Conservation (phyloP, 2,329 filamentous ascomycete genomes). For the Pseudopithomyces maydicus region DNA sequence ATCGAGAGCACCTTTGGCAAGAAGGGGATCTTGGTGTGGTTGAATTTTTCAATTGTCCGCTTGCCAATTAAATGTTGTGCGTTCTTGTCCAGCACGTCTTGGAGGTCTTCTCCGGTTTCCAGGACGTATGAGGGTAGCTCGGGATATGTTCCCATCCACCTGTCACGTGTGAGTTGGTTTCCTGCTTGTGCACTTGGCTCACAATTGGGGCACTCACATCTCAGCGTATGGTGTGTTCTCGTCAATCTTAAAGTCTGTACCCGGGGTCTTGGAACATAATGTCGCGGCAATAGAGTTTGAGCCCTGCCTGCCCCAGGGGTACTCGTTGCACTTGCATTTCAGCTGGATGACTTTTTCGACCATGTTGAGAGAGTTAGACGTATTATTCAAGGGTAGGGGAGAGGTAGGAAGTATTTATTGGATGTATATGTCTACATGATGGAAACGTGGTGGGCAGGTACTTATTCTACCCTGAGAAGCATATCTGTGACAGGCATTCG, state of each 20-base stretch:
- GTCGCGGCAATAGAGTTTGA: slow-evolving; percentile 68
- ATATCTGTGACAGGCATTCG: slow-evolving; percentile 29
- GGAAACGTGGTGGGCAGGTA: slow-evolving; percentile 6
- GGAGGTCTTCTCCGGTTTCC: slow-evolving; percentile 66
- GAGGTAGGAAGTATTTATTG: neutral
- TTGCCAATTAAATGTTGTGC: slow-evolving; percentile 68
- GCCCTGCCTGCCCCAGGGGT: slow-evolving; percentile 74
- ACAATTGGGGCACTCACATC: slow-evolving; percentile 43
- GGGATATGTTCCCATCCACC: slow-evolving; percentile 79
- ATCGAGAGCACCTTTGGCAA: slow-evolving; percentile 79
- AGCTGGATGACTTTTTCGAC: slow-evolving; percentile 59
- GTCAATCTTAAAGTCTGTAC: slow-evolving; percentile 66
- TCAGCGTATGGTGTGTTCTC: slow-evolving; percentile 68
- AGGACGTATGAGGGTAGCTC: slow-evolving; percentile 69
- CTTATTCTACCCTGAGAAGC: slow-evolving; percentile 5
- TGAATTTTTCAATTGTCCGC: slow-evolving; percentile 64
- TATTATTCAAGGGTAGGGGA: neutral
- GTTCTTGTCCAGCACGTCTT: slow-evolving; percentile 66
- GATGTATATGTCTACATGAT: neutral
- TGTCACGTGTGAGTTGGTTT: slow-evolving; percentile 17
- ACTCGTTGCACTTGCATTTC: slow-evolving; percentile 63
- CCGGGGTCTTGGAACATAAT: slow-evolving; percentile 68
- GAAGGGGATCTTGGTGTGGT: slow-evolving; percentile 68
- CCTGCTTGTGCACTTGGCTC: neutral
- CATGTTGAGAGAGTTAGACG: slow-evolving; percentile 43